Conservation (phyloP, 805 yeast species). For the Brettanomyces custersianus region DNA sequence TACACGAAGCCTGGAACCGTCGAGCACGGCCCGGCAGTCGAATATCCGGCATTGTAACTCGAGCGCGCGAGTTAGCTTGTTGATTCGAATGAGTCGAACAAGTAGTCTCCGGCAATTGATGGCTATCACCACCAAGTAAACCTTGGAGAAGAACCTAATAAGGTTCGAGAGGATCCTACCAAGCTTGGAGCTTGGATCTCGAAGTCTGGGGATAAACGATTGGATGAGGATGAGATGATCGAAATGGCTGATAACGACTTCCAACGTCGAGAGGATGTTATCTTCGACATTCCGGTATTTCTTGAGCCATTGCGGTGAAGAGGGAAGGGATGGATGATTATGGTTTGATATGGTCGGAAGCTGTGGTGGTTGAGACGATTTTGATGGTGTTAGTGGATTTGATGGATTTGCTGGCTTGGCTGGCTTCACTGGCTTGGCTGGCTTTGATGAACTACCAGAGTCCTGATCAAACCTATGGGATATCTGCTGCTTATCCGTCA, state of each 20-base stretch:
- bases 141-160: slow-evolving; percentile 16
- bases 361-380: no score
- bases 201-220: slow-evolving; percentile 14
- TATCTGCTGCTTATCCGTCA: no score
- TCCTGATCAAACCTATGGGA: no score
- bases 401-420: no score
- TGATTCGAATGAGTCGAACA: slow-evolving; percentile 14
- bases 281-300: slow-evolving; percentile 14
- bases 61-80: slow-evolving; percentile 12
- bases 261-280: slow-evolving; percentile 13
- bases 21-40: slow-evolving; percentile 4
- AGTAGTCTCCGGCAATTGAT: slow-evolving; percentile 21
- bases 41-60: slow-evolving; percentile 17
- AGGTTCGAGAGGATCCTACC: slow-evolving; percentile 11
- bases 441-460: neutral
- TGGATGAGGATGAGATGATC: slow-evolving; percentile 23
- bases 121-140: slow-evolving; percentile 22
- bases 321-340: no score
- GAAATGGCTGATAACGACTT: slow-evolving; percentile 17
- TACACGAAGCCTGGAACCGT: slow-evolving; percentile 4
- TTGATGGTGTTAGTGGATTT: no score
- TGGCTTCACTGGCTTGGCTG: neutral
- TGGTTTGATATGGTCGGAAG: no score
- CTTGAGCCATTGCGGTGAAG: neutral
- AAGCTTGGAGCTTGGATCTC: slow-evolving; percentile 1